Evolutionary conservation across 306 rosid genomes (phyloP).

Genomic region (Amphicarpaea edgeworthii): DNA sequence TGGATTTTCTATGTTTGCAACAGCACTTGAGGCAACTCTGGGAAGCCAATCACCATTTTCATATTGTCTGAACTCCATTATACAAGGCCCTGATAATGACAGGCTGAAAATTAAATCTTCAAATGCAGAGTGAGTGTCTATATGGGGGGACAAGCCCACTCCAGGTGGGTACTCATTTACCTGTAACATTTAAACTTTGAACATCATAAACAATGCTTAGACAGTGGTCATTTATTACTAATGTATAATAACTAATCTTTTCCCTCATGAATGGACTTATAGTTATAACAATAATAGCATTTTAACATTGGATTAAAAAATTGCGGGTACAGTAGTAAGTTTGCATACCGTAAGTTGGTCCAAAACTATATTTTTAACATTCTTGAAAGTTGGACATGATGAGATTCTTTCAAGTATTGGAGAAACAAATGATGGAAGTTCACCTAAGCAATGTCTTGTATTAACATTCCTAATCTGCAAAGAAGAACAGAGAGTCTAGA

Average conservation of each 20-base stretch:
- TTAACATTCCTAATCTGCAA: conserved; percentile 82
- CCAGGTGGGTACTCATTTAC: conserved; percentile 97
- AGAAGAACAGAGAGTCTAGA: conserved; percentile 18
- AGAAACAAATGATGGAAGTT: conserved; percentile 76
- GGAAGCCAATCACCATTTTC: conserved; percentile 56
- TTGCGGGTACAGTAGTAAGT: conserved; percentile 12
- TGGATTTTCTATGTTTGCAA: conserved; percentile 46
- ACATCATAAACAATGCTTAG: conserved; percentile 27
- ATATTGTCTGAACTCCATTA: conserved; percentile 92
- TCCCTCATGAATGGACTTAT: conserved; percentile 10
- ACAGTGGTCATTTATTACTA: background rate
- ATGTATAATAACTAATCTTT: background rate
- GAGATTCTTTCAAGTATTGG: conserved; percentile 71
- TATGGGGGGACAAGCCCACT: conserved; percentile 96
- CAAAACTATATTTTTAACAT: conserved; percentile 57
- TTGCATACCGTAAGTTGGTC: conserved; percentile 85
- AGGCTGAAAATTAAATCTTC: conserved; percentile 96
- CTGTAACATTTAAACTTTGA: conserved; percentile 56
- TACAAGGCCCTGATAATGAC: conserved; percentile 95
- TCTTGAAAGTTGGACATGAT: conserved; percentile 53
- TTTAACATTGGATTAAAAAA: conserved; percentile 6
- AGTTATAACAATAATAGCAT: conserved; percentile 22
- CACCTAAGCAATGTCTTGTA: conserved; percentile 71
- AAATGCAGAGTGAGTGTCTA: conserved; percentile 98
- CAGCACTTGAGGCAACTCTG: conserved; percentile 54